phyloP scores from a whole-genome alignment of 2,329 filamentous ascomycete species.

The Fusarium foetens region DNA sequence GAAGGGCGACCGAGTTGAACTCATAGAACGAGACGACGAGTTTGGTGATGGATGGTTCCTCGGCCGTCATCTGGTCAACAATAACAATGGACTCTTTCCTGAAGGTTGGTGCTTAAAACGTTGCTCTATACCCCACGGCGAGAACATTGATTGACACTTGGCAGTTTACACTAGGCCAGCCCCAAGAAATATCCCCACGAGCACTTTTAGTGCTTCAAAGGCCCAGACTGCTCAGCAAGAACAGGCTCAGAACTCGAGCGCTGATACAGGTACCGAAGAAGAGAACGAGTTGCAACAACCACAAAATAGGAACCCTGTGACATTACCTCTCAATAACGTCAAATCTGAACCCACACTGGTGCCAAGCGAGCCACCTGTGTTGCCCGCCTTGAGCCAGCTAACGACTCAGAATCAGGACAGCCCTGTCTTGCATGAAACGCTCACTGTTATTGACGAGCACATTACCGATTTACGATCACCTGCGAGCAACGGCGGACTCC shows the following conservation, averaged over 20 bases:
- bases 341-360: conserved; percentile 47
- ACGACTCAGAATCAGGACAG: conserved; percentile 61
- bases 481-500: conserved; percentile 61
- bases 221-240: conserved; percentile 47
- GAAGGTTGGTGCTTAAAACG: conserved; percentile 68
- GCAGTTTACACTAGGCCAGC: conserved; percentile 71
- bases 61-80: conserved; percentile 77
- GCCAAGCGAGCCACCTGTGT: conserved; percentile 42
- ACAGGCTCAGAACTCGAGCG: conserved; percentile 42
- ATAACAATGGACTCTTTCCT: conserved; percentile 81
- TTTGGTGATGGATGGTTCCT: conserved; percentile 91
- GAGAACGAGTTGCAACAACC: conserved; percentile 49
- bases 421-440: conserved; percentile 90
- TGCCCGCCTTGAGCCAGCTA: conserved; percentile 50
- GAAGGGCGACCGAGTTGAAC: conserved; percentile 85
- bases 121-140: conserved; percentile 16
- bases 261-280: conserved; percentile 42
- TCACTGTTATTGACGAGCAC: conserved; percentile 97
- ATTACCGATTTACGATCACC: conserved; percentile 83
- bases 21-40: conserved; percentile 87
- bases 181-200: conserved; percentile 56
- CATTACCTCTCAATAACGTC: conserved; percentile 57
- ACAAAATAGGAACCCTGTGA: conserved; percentile 52
- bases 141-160: conserved; percentile 38
- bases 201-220: conserved; percentile 47